Percentiles rank a stretch among this genome's conserved stretches.
These are phyloP conservation scores for Ceratocystis papillata DNA, from an alignment of 2,329 filamentous ascomycete genomes.

Conservation along the genomic window DNA sequence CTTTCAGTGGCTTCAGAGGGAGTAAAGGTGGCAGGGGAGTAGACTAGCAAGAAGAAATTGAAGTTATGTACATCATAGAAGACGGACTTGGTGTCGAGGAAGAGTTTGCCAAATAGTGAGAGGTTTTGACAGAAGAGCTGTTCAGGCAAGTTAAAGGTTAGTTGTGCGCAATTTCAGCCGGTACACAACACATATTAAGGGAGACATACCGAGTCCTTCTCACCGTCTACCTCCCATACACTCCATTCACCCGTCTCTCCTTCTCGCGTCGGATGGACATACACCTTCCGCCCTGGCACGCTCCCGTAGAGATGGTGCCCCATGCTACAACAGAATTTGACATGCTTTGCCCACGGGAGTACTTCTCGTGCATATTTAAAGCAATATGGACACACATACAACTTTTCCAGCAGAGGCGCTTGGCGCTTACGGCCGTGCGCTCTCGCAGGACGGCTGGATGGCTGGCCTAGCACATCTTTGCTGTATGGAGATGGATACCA, in stretches of 20 bases:
- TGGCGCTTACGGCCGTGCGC: constrained; percentile 30
- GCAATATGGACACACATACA: constrained; percentile 86
- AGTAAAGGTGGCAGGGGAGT: constrained; percentile 41
- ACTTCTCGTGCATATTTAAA: constrained; percentile 76
- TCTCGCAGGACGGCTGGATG: constrained; percentile 26
- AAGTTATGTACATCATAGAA: constrained; percentile 95
- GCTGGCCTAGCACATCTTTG: constrained; percentile 52
- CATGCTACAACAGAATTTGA: constrained; percentile 39
- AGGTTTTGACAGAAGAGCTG: constrained; percentile 87
- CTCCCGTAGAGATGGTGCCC: constrained; percentile 29
- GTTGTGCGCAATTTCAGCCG: constrained; percentile 16
- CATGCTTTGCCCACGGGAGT: constrained; percentile 48
- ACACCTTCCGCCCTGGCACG: constrained; percentile 62
- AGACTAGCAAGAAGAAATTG: constrained; percentile 84
- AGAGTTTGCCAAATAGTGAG: constrained; percentile 91
- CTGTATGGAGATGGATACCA: constrained; percentile 90
- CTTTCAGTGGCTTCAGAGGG: neutral
- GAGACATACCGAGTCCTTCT: constrained; percentile 55
- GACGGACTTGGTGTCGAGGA: constrained; percentile 95
- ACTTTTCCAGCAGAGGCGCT: constrained; percentile 45
- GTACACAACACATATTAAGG: neutral
- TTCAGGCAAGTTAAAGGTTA: neutral
- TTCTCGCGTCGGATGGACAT: constrained; percentile 48
- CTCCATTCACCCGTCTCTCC: constrained; percentile 62
- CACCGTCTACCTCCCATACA: constrained; percentile 88